A percentile compares a stretch with the other conserved stretches of the same genome.
Evolutionary conservation across 257 asterid species (phyloP).

Genomic region (Cruciata laevipes): DNA sequence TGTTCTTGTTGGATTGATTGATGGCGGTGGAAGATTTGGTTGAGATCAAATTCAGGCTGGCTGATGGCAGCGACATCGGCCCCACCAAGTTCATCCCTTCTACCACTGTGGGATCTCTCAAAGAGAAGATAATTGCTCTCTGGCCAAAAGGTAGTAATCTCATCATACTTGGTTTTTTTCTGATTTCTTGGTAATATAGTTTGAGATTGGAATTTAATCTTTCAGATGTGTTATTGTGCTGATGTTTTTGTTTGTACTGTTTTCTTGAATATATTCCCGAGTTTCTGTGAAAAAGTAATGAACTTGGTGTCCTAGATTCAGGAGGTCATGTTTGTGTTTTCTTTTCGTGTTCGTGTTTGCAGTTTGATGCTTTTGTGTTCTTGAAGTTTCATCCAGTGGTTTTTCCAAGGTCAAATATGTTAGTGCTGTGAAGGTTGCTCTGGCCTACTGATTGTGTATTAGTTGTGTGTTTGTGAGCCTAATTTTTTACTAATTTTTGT

Average conservation of each 20-base stretch:
- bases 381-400: background rate
- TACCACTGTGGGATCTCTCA: slow-evolving; percentile 69
- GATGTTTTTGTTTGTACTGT: background rate
- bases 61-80: slow-evolving; percentile 93
- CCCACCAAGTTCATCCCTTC: slow-evolving; percentile 65
- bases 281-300: background rate
- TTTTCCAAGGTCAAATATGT: background rate
- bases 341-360: background rate
- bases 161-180: background rate
- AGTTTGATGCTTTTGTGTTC: background rate
- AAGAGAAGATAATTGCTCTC: slow-evolving; percentile 76
- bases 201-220: background rate
- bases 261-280: background rate
- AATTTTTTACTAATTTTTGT: too few relatives aligned
- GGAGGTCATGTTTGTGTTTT: background rate
- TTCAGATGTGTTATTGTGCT: background rate
- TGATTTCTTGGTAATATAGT: background rate
- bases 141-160: slow-evolving; percentile 79
- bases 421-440: background rate
- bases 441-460: background rate
- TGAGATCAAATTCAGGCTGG: slow-evolving; percentile 86
- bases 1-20: background rate
- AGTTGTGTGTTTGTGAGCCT: background rate
- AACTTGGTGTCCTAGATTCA: background rate
- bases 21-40: slow-evolving; percentile 90